phyloP scores from a whole-genome alignment of 2,329 filamentous ascomycete genomes.

The Talaromyces verruculosus region DNA sequence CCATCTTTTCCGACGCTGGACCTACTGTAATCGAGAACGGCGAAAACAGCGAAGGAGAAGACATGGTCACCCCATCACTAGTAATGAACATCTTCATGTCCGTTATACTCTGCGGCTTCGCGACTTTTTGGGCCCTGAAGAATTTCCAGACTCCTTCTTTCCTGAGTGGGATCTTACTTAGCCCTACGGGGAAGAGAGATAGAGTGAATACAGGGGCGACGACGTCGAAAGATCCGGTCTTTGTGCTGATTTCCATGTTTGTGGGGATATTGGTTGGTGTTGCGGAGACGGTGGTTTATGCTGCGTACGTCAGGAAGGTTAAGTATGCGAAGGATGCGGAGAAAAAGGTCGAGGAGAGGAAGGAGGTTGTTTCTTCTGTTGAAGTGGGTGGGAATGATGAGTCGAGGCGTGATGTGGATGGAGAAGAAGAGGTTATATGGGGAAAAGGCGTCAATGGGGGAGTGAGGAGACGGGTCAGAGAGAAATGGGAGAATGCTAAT shows the following conservation, averaged over 20 bases:
- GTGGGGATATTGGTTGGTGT: conserved; percentile 46
- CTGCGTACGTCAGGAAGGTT: conserved; percentile 48
- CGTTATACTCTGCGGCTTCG: conserved; percentile 65
- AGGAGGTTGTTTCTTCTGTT: conserved; percentile 31
- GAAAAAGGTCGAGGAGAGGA: conserved; percentile 40
- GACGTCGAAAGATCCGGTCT: conserved; percentile 31
- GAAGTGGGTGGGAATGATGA: conserved; percentile 21
- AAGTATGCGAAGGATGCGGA: conserved; percentile 41
- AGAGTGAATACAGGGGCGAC: not conserved
- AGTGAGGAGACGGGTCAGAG: conserved; percentile 41
- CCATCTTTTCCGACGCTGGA: conserved; percentile 54
- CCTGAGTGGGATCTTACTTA: conserved; percentile 24
- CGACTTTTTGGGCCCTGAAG: conserved; percentile 46
- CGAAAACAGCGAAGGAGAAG: conserved; percentile 24
- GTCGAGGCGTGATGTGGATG: conserved; percentile 6
- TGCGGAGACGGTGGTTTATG: conserved; percentile 50
- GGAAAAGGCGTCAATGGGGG: conserved; percentile 43
- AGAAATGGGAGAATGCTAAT: conserved; percentile 34
- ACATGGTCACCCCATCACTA: conserved; percentile 52
- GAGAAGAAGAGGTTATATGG: conserved; percentile 43
- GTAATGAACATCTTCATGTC: conserved; percentile 90
- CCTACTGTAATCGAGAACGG: conserved; percentile 44
- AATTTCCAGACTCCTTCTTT: conserved; percentile 39
- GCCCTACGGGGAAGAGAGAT: not conserved
- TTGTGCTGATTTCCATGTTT: conserved; percentile 43